These are phyloP conservation scores for Sporisorium exsertum DNA, from an alignment of 1,284 basidiomycete genomes.

Conservation along the genomic window DNA sequence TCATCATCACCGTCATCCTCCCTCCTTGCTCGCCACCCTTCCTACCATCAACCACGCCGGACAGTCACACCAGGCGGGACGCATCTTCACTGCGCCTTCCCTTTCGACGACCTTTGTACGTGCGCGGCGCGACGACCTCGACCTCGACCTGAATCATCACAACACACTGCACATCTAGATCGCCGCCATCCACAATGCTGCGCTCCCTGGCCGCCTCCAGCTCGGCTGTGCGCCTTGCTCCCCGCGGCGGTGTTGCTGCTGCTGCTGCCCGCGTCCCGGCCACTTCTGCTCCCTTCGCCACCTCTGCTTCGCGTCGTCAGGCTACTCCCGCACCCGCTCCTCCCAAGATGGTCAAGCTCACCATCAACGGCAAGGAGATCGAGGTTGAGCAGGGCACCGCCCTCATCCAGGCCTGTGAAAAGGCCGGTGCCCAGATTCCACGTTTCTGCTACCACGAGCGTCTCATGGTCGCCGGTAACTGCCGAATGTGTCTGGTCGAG, in stretches of 20 bases:
- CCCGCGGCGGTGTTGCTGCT: constrained; percentile 29
- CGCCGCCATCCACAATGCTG: constrained; percentile 38
- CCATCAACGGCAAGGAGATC: constrained; percentile 68
- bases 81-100: constrained; percentile 10
- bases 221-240: constrained; percentile 41
- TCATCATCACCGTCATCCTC: neutral
- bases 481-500: constrained; percentile 87
- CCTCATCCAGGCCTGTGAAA: constrained; percentile 90
- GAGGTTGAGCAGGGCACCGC: constrained; percentile 71
- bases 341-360: constrained; percentile 69
- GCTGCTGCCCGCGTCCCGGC: constrained; percentile 29
- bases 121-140: neutral
- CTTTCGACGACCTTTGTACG: neutral
- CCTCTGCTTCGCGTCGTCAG: constrained; percentile 52
- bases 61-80: constrained; percentile 33
- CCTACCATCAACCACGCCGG: constrained; percentile 12
- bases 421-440: constrained; percentile 68
- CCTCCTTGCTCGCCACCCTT: constrained; percentile 18
- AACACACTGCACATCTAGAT: constrained; percentile 4
- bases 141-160: constrained; percentile 6
- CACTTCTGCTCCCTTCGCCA: constrained; percentile 49
- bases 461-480: constrained; percentile 67
- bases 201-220: constrained; percentile 50
- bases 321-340: constrained; percentile 60
- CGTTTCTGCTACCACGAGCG: constrained; percentile 94